Base-by-base conservation (phyloP, 169 alveolate species). In the Plasmodium falciparum region DNA sequence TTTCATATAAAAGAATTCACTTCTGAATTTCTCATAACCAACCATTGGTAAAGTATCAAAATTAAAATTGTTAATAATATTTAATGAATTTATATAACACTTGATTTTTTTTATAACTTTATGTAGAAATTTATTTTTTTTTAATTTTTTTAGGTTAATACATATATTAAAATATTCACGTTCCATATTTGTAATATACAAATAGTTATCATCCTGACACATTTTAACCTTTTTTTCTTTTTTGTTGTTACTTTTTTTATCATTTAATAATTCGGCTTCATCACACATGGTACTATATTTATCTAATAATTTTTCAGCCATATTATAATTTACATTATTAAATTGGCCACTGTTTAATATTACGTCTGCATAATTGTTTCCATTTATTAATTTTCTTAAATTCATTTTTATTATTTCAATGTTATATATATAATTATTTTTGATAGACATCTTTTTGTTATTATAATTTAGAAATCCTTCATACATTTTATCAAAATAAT, bases 391-490 rank as follows among this genome's bases (percentile, higher is more conserved):
- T 20, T 78, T 78, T 43, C 67, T 78, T 47, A 78, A 78, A 78
- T 78, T 78, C 83, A 83, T 58, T 45, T 83, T 83, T 69, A 78
- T 69, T 22, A 83, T 83, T 54, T 69, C 91, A 49, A 83, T 67
- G 45, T 69, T 69, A 39, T 56, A 83, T 65, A 83, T 69, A 49
- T 69, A 58, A 45, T 50, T 67, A 26, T 59, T 39, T 17, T 49
- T 56, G 4, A 74, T 50, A 67, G 22, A 20, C 0, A 69, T 15
- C 24, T 6, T 66, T 9, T 66, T 78, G 29, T 70, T 67, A 65
- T 58, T 70, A 52, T 49, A n/a, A 13, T 65, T 50, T 50, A 56
- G 11, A 69, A 83, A 52, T 4, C 58, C 56, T 17, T 83, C 91
- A 69, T 83, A 69, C 1, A 83, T 43, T 73, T 83, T 83, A 17